Percentiles rank a stretch among this genome's conserved stretches.
Evolutionary conservation across 192 early-diverging fungal genomes (phyloP).

Genomic region (Tieghemiomyces parasiticus): DNA sequence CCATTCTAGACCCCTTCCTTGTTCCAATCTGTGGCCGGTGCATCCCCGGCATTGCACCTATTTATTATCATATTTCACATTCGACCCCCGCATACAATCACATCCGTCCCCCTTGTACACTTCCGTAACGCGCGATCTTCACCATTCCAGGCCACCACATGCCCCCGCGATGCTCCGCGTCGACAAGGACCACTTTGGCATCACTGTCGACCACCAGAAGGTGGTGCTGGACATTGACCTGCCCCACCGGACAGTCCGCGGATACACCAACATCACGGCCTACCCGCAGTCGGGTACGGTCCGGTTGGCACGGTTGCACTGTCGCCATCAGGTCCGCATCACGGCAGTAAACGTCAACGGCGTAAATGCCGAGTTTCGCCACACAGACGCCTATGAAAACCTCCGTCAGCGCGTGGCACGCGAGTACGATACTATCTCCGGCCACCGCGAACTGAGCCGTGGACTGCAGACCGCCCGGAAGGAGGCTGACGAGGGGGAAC

Average conservation of each 20-base stretch:
- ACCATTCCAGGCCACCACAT: no score
- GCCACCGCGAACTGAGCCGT: conserved; percentile 15
- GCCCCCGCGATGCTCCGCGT: neutral
- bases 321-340: conserved; percentile 22
- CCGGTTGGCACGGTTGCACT: conserved; percentile 18
- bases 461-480: conserved; percentile 14
- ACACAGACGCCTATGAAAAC: neutral
- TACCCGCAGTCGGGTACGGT: conserved; percentile 15
- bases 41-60: no score
- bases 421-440: conserved; percentile 17
- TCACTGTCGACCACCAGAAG: conserved; percentile 26
- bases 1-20: no score
- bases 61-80: no score
- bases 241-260: conserved; percentile 17
- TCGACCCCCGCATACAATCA: no score
- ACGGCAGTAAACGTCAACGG: neutral
- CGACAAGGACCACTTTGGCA: neutral
- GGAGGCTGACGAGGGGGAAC: conserved; percentile 16
- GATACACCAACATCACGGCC: conserved; percentile 27
- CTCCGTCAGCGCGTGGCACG: conserved; percentile 11
- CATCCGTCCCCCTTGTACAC: no score
- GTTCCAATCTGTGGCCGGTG: no score
- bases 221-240: conserved; percentile 29
- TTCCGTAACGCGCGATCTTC: no score
- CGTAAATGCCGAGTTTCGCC: conserved; percentile 2